Base-by-base conservation (phyloP, 2,329 filamentous ascomycete genomes). In the Coniochaeta ligniaria region DNA sequence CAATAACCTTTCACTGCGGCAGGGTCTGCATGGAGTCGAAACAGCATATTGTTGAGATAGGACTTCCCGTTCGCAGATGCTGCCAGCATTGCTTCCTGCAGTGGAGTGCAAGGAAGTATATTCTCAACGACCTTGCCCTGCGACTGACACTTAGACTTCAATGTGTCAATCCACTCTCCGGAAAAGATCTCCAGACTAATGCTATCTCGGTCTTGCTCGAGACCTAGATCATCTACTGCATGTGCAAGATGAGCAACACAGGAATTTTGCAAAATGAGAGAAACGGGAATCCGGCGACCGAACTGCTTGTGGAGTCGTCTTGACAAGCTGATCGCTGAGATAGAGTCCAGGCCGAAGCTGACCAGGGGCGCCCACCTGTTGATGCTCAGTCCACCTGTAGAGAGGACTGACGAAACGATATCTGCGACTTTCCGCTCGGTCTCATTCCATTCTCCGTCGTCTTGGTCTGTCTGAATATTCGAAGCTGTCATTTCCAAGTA, bases 51-150 rank as follows among this genome's bases (percentile, higher is more conserved):
- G 70, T 96, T 96, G 67, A 83, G 85, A 70, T 96, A 96, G 1
- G 85, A 79, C 1, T 57, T 62, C 5, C 74, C 73, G 12, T 75
- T 71, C 1, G 73, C 73, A 63, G 77, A 67, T 9, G 84, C 83
- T 2, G 86, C 87, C 0, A 96, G 78, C 92, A 96, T 96, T 0
- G 88, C 89, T 75, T 96, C 90, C 71, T 97, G 93, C 0, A 97
- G 76, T 0, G 92, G 90, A 1, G 92, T 96, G 69, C 93, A 96
- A 0, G 92, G 92, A 6, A 93, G 74, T 9, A 96, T 78, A 1
- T 76, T 78, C 33, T 82, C 73, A 2, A 89, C 75, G 0, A 65
- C 52, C 5, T 72, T 70, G 0, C 71, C 71, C 2, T 71, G 62
- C 5, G 62, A 17, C 5, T 64, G 52, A 60, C 82, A 75, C 0